Percentiles rank a stretch among this genome's conserved stretches.
Evolutionary conservation across 2,329 filamentous ascomycete species (phyloP).

Genomic region (Epicoccum nigrum): DNA sequence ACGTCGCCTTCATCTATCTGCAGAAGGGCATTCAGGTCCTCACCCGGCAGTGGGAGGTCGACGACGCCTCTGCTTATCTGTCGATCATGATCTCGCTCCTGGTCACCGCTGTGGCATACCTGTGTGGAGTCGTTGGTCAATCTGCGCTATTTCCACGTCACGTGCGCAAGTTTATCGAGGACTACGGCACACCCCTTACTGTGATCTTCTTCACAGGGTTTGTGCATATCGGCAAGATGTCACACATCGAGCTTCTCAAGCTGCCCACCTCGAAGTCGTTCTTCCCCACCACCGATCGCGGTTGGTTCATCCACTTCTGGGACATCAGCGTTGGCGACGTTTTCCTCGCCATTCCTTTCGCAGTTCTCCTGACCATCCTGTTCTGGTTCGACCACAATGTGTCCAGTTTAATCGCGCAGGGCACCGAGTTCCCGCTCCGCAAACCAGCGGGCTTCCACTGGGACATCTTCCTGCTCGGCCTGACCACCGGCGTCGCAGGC

Average conservation of each 20-base stretch:
- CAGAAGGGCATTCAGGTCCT: slow-evolving; percentile 91
- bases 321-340: slow-evolving; percentile 73
- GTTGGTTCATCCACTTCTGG: slow-evolving; percentile 85
- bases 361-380: slow-evolving; percentile 78
- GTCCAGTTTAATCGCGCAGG: slow-evolving; percentile 62
- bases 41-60: slow-evolving; percentile 70
- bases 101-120: slow-evolving; percentile 77
- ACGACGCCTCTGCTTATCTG: slow-evolving; percentile 72
- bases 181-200: slow-evolving; percentile 76
- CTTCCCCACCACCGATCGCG: slow-evolving; percentile 73
- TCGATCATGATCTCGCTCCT: slow-evolving; percentile 77
- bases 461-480: slow-evolving; percentile 65
- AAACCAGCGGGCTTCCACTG: slow-evolving; percentile 67
- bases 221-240: slow-evolving; percentile 84
- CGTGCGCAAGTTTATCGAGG: slow-evolving; percentile 81
- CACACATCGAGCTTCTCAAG: slow-evolving; percentile 68
- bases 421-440: slow-evolving; percentile 60
- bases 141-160: slow-evolving; percentile 76
- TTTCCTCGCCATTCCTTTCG: slow-evolving; percentile 87
- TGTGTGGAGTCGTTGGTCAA: slow-evolving; percentile 72
- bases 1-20: slow-evolving; percentile 89
- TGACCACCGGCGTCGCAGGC: slow-evolving; percentile 61
- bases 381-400: slow-evolving; percentile 90
- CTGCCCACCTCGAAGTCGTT: slow-evolving; percentile 80
- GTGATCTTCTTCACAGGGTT: slow-evolving; percentile 87